These are phyloP conservation scores for Sphaerostilbella broomeana DNA, from an alignment of 2,329 filamentous ascomycete species.

Conservation along the genomic window DNA sequence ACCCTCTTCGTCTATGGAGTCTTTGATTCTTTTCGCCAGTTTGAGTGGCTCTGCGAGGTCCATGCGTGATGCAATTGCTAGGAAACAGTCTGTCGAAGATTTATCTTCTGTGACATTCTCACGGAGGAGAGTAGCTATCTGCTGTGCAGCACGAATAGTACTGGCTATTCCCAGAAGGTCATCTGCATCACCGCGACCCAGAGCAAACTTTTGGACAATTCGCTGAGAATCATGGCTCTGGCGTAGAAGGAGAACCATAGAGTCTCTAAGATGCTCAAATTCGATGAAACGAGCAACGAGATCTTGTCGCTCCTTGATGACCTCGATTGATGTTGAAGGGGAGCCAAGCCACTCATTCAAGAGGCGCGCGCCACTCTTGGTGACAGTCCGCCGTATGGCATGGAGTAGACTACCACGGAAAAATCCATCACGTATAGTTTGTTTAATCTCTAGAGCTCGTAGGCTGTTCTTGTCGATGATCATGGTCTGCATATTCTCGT, in stretches of 20 bases:
- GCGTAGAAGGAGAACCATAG: slow-evolving; percentile 60
- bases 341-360: slow-evolving; percentile 81
- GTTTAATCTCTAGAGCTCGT: slow-evolving; percentile 79
- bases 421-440: slow-evolving; percentile 72
- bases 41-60: slow-evolving; percentile 58
- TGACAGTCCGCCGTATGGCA: slow-evolving; percentile 82
- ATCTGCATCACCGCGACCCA: slow-evolving; percentile 86
- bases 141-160: slow-evolving; percentile 68
- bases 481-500: slow-evolving; percentile 73
- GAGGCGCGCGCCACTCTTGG: slow-evolving; percentile 81
- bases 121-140: slow-evolving; percentile 49
- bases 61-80: slow-evolving; percentile 49
- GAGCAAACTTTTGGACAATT: slow-evolving; percentile 86
- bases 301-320: slow-evolving; percentile 74
- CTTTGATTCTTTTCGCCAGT: slow-evolving; percentile 64
- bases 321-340: slow-evolving; percentile 76
- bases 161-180: slow-evolving; percentile 78
- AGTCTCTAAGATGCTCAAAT: slow-evolving; percentile 61
- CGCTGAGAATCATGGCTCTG: slow-evolving; percentile 81
- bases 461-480: slow-evolving; percentile 87
- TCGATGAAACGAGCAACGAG: slow-evolving; percentile 70
- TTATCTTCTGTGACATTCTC: slow-evolving; percentile 16
- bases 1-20: slow-evolving; percentile 88
- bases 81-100: slow-evolving; percentile 30
- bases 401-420: slow-evolving; percentile 83